These are phyloP conservation scores for Mycena floridula DNA, from an alignment of 768 basidiomycete genomes.

Conservation along the genomic window DNA sequence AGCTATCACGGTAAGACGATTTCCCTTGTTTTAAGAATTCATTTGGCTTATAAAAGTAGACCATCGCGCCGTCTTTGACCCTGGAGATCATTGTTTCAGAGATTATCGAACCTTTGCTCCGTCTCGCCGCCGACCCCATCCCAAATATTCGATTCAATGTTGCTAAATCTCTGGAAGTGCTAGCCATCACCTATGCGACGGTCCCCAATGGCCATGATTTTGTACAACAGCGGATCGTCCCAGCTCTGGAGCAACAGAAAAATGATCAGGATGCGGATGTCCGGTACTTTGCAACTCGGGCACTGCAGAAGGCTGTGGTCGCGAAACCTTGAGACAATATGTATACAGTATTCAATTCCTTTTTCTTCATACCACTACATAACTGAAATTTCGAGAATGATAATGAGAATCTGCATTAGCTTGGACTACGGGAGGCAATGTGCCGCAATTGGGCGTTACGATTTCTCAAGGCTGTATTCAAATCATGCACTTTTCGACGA, in stretches of 20 bases:
- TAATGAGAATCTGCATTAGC: no score
- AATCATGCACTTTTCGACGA: no score
- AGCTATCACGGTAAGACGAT: conserved; percentile 79
- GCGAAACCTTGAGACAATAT: no score
- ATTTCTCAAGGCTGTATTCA: no score
- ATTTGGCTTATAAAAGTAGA: conserved; percentile 40
- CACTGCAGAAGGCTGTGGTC: conserved; percentile 53
- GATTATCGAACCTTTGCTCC: conserved; percentile 78
- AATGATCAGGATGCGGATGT: conserved; percentile 94
- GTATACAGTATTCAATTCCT: no score
- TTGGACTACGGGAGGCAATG: no score
- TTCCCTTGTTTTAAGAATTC: conserved; percentile 7
- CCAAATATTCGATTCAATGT: conserved; percentile 99
- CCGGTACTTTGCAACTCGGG: conserved; percentile 85
- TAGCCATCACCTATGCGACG: conserved; percentile 64
- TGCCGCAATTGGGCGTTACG: no score
- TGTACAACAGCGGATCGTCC: conserved; percentile 65
- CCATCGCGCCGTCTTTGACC: conserved; percentile 88
- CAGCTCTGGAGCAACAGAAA: conserved; percentile 82
- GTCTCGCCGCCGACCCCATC: conserved; percentile 84
- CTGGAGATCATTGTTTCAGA: conserved; percentile 78
- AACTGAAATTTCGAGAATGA: no score
- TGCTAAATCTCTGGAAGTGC: conserved; percentile 87
- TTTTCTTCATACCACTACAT: no score
- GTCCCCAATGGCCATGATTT: conserved; percentile 70